Base-by-base conservation (phyloP, 306 rosid genomes). In the Prunus mume region DNA sequence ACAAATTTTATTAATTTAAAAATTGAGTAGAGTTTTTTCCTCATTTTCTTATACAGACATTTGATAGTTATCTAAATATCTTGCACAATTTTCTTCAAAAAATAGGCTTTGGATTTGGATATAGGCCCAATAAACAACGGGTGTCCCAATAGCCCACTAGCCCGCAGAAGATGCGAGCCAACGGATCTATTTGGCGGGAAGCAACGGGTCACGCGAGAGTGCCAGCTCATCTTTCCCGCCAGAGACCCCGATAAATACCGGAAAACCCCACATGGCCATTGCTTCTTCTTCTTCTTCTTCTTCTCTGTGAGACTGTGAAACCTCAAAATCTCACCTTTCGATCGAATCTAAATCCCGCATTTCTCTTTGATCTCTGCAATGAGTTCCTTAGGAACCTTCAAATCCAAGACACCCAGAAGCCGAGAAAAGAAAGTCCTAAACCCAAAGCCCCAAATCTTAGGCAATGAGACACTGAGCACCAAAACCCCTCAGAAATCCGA, bases 131-230 rank as follows among this genome's bases (percentile, higher is more conserved):
- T 30, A 30, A 30, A 30, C 32, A 30, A 30, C 32, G 32, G 32
- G 32, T 30, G 32, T 30, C 0, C 32, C 32, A 3, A 4, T 30
- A 30, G 32, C 32, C 32, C 32, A 30, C 32, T 30, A 30, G 32
- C 32, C 32, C 32, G 3, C 32, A 30, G 32, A 30, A 30, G 32
- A 30, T 30, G 32, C 32, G 32, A 30, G 32, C 32, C 32, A 25
- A 93, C 95, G 88, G 78, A 4, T 57, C 77, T 19, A 30, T 85
- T 84, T 84, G 85, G 91, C 96, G 96, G 90, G 97, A 86, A 81
- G 5, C 80, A 68, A 87, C 91, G 15, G 34, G 38, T 61, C 66
- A 27, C 66, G 64, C 5, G 10, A 11, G 3, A 0, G 66, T 14
- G 68, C 41, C 46, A 0, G 8, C 68, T 46, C 38, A 5, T 9